phyloP scores from a whole-genome alignment of 352 stramenopile species.

The Thalassiosira livingstoniorum region DNA sequence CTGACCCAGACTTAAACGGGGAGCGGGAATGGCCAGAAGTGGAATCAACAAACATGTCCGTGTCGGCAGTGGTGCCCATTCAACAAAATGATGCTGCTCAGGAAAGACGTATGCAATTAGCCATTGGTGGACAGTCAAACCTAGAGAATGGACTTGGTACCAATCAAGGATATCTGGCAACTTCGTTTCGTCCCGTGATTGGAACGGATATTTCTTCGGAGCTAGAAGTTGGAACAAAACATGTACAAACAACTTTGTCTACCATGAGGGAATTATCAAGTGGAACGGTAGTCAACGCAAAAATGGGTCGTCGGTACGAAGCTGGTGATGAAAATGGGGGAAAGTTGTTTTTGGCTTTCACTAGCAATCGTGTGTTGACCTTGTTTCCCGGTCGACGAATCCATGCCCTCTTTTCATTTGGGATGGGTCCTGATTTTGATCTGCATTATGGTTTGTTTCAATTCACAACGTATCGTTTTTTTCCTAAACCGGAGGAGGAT shows the following conservation, averaged over 20 bases:
- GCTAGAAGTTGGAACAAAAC: slow-evolving; percentile 32
- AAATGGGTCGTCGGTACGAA: slow-evolving; percentile 41
- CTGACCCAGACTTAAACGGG: not conserved
- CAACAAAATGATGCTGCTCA: not conserved
- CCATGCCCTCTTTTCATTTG: slow-evolving; percentile 50
- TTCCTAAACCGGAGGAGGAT: not conserved
- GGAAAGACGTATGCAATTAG: slow-evolving; percentile 41
- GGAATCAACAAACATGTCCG: slow-evolving; percentile 34
- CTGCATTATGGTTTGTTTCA: slow-evolving; percentile 57
- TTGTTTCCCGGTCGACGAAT: slow-evolving; percentile 38
- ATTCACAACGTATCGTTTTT: slow-evolving; percentile 37
- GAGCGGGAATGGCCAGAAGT: slow-evolving; percentile 34
- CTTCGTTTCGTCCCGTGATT: slow-evolving; percentile 30
- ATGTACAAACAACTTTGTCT: slow-evolving; percentile 45
- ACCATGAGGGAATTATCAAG: slow-evolving; percentile 20
- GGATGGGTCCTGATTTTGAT: slow-evolving; percentile 43
- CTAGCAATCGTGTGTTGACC: slow-evolving; percentile 44
- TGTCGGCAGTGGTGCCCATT: slow-evolving; percentile 42
- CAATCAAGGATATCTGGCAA: slow-evolving; percentile 17
- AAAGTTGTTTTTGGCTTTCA: slow-evolving; percentile 47
- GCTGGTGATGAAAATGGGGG: slow-evolving; percentile 21
- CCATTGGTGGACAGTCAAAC: slow-evolving; percentile 40
- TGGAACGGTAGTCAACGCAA: slow-evolving; percentile 40
- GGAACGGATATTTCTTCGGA: slow-evolving; percentile 47
- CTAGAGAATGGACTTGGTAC: slow-evolving; percentile 43